Percentiles rank a stretch among this genome's conserved stretches.
Evolutionary conservation across 2,329 filamentous ascomycete genomes (phyloP).

Genomic region (Ophiostoma sp.): DNA sequence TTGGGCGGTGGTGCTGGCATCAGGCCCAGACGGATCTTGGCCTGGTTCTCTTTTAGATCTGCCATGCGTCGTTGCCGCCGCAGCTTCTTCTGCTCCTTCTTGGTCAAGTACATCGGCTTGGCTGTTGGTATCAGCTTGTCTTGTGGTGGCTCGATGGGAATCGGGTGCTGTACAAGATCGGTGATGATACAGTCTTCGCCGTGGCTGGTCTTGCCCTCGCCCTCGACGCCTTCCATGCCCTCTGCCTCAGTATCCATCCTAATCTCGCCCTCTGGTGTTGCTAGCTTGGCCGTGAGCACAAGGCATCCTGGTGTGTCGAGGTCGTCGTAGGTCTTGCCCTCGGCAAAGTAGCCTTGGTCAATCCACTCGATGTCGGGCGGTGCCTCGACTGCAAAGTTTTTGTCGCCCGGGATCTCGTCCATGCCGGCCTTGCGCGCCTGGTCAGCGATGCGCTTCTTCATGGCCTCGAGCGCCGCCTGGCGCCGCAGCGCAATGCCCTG

Average conservation of each 20-base stretch:
- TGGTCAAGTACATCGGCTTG: slow-evolving; percentile 88
- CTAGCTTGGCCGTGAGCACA: slow-evolving; percentile 33
- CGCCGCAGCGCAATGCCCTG: slow-evolving; percentile 84
- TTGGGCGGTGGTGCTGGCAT: slow-evolving; percentile 88
- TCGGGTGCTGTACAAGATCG: slow-evolving; percentile 85
- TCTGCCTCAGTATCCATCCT: background rate
- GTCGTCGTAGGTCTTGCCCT: slow-evolving; percentile 66
- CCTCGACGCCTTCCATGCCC: slow-evolving; percentile 34
- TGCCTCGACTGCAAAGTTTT: slow-evolving; percentile 75
- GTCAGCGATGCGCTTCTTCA: slow-evolving; percentile 89
- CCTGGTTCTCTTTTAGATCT: slow-evolving; percentile 91
- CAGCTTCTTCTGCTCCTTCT: slow-evolving; percentile 85
- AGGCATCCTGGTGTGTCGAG: slow-evolving; percentile 60
- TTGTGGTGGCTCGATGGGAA: slow-evolving; percentile 84
- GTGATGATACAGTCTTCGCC: slow-evolving; percentile 86
- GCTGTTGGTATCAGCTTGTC: slow-evolving; percentile 72
- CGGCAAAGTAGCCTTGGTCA: slow-evolving; percentile 75
- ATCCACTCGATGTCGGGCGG: slow-evolving; percentile 95
- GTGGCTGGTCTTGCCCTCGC: slow-evolving; percentile 36
- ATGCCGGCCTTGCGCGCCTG: slow-evolving; percentile 85
- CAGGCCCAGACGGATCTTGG: slow-evolving; percentile 87
- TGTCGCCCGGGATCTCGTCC: slow-evolving; percentile 87
- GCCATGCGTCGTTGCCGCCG: slow-evolving; percentile 86
- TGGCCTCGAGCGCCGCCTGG: slow-evolving; percentile 82
- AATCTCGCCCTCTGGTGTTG: background rate